Conservation (phyloP, 257 asterid species). For the Solanum neorickii region DNA sequence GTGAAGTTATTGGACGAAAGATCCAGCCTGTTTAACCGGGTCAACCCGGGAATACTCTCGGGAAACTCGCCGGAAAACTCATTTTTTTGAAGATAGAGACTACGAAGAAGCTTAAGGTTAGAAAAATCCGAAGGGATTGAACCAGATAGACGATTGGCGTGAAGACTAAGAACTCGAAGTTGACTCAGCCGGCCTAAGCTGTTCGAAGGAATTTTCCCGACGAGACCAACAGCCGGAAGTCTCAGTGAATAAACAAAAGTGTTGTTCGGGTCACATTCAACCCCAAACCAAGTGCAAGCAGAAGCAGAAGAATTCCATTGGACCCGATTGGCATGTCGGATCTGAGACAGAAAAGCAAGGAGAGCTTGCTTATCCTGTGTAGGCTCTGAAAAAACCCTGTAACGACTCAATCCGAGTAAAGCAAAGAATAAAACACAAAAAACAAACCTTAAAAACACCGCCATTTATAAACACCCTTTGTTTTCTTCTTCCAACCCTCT, state of each 20-base stretch:
- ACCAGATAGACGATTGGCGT: slow-evolving; percentile 67
- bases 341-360: slow-evolving; percentile 43
- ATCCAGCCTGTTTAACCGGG: slow-evolving; percentile 64
- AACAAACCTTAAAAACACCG: neutral
- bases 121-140: slow-evolving; percentile 63
- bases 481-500: neutral
- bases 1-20: slow-evolving; percentile 61
- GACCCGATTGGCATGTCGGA: slow-evolving; percentile 63
- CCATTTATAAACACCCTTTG: neutral
- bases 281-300: slow-evolving; percentile 77
- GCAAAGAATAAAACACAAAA: neutral
- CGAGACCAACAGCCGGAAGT: slow-evolving; percentile 83
- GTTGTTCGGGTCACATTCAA: slow-evolving; percentile 48
- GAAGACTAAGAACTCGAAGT: slow-evolving; percentile 85
- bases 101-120: slow-evolving; percentile 51
- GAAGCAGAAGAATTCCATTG: slow-evolving; percentile 58
- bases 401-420: neutral
- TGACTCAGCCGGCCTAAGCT: slow-evolving; percentile 53
- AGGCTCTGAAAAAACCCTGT: slow-evolving; percentile 44
- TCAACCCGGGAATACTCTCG: slow-evolving; percentile 35
- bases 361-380: slow-evolving; percentile 72
- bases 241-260: slow-evolving; percentile 51
- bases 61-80: slow-evolving; percentile 64
- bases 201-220: slow-evolving; percentile 61
- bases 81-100: slow-evolving; percentile 62